Conservation (phyloP, 331 rosid genomes). For the Saraca asoca region DNA sequence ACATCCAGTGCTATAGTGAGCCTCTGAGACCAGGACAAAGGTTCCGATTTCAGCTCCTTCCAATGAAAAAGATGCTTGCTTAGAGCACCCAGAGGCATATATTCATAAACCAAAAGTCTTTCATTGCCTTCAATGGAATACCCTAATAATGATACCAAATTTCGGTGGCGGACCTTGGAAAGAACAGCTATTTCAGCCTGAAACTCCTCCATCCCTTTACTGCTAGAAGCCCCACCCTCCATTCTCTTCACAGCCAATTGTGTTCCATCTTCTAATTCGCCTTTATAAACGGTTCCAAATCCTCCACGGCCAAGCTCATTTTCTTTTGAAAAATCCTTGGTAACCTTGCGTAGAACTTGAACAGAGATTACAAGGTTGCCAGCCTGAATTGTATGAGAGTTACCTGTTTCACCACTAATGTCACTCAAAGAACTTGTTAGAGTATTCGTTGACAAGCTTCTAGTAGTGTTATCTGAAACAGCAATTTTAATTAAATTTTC, state of each 20-base stretch:
- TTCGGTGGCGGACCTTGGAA: constrained; percentile 84
- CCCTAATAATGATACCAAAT: constrained; percentile 79
- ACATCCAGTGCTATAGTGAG: constrained; percentile 78
- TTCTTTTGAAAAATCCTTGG: constrained; percentile 57
- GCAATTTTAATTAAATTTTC: constrained; percentile 56
- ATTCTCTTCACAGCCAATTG: constrained; percentile 79
- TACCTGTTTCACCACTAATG: constrained; percentile 54
- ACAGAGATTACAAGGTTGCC: constrained; percentile 62
- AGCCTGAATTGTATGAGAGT: constrained; percentile 48
- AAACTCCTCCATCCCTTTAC: constrained; percentile 67
- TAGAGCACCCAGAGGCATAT: constrained; percentile 81
- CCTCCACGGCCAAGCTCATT: constrained; percentile 84
- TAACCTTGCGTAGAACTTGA: constrained; percentile 69
- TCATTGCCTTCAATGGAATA: constrained; percentile 68
- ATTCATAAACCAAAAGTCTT: constrained; percentile 78
- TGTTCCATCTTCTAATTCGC: constrained; percentile 76
- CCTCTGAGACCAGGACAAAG: constrained; percentile 73
- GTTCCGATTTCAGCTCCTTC: constrained; percentile 60
- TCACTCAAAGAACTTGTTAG: constrained; percentile 46
- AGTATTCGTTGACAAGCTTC: constrained; percentile 56
- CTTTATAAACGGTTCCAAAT: constrained; percentile 80
- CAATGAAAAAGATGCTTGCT: constrained; percentile 85
- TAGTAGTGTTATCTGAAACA: constrained; percentile 45
- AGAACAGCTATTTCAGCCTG: constrained; percentile 77
- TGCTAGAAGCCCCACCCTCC: constrained; percentile 59